Base-by-base conservation (phyloP, 495 filamentous ascomycete genomes). In the Penicillium malachiteum region DNA sequence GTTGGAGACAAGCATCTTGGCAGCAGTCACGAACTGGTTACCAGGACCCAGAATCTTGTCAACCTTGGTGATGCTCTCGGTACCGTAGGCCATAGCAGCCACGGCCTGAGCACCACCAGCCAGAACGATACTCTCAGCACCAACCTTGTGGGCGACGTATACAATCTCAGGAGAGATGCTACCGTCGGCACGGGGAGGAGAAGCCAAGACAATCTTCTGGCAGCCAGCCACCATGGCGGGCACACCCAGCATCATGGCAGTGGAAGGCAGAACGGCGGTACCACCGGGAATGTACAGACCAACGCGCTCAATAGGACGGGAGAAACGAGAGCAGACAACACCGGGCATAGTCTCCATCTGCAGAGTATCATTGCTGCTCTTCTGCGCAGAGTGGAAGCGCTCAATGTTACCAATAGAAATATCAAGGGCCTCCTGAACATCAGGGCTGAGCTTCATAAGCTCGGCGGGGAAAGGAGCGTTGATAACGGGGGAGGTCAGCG, bases 41-140 rank as follows among this genome's bases (percentile, higher is more conserved):
- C 94, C 94, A 2, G 94, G 94, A 1, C 94, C 94, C 5, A 98
- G 83, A 63, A 98, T 96, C 85, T 98, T 98, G 80, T 98, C 94
- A 14, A 97, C 95, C 76, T 98, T 98, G 67, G 75, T 90, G 54
- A 97, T 83, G 65, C 79, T 83, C 57, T 86, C 74, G 0, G 85
- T 87, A n/a, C 85, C 85, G 52, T 87, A 74, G 4, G 85, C 84
- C 82, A 88, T 86, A 26, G 84, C 85, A 3, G 85, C 83, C 45
- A 98, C 87, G n/a, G 94, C 94, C 75, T 98, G 94, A 0, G 95
- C 94, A 48, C 94, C 94, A 38, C 94, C 94, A 5, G 94, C 94
- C 12, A 97, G 83, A 7, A 97, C 92, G 60, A 98, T 97, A 63
- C 88, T 88, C 70, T 96, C 89, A 1, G 95, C 94, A 26, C 93